These are phyloP conservation scores for Asterophora parasitica DNA, from an alignment of 768 basidiomycete genomes.

Conservation along the genomic window DNA sequence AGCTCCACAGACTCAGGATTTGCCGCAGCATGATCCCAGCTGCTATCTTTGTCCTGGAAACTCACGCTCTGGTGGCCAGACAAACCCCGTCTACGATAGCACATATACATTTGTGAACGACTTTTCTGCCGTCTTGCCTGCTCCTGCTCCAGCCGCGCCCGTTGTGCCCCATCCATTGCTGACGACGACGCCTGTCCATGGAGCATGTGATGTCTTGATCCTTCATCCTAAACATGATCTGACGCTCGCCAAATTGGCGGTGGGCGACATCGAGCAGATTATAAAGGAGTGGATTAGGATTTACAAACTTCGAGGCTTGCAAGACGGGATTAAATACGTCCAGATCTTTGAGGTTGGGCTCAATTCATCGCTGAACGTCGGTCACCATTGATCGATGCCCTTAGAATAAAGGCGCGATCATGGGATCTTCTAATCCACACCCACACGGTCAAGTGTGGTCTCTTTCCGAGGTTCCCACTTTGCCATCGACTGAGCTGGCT, in stretches of 20 bases:
- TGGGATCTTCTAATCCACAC: slow-evolving; percentile 95
- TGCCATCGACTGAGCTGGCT: slow-evolving; percentile 62
- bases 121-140: slow-evolving; percentile 72
- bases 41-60: slow-evolving; percentile 93
- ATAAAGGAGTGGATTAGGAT: slow-evolving; percentile 71
- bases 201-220: slow-evolving; percentile 83
- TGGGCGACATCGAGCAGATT: slow-evolving; percentile 55
- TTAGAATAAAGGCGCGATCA: slow-evolving; percentile 88
- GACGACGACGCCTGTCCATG: slow-evolving; percentile 62
- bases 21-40: slow-evolving; percentile 61
- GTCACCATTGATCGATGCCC: background rate
- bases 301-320: slow-evolving; percentile 51
- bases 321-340: slow-evolving; percentile 73
- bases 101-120: slow-evolving; percentile 79
- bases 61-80: slow-evolving; percentile 60
- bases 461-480: slow-evolving; percentile 61
- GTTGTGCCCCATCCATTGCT: slow-evolving; percentile 55
- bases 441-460: slow-evolving; percentile 93
- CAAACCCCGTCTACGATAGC: slow-evolving; percentile 62
- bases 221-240: slow-evolving; percentile 87
- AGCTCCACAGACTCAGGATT: slow-evolving; percentile 42
- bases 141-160: slow-evolving; percentile 52
- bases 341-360: slow-evolving; percentile 82
- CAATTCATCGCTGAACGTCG: background rate
- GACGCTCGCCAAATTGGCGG: slow-evolving; percentile 64